Evolutionary conservation across 2,329 filamentous ascomycete genomes (phyloP), one percentile per base, ranked within the genome.

Genomic region (Aspergillus ochraceoroseus): DNA sequence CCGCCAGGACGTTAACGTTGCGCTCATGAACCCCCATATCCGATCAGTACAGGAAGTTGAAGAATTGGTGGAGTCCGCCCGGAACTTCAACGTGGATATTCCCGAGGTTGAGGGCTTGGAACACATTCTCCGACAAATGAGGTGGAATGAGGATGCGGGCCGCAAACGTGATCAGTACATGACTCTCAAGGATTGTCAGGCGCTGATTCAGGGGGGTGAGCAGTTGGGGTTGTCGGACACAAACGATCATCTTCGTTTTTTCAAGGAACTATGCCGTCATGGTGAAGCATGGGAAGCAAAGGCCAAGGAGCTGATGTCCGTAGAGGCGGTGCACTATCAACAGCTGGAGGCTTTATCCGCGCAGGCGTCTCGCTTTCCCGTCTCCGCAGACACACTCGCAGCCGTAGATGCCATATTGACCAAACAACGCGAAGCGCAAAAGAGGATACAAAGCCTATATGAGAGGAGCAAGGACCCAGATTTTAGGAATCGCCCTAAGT

Each of bases 381-480:
- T 96, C 13, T 85, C 85, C 1, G 71, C 80, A 3, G 84, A 89
- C 22, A 96, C 88, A 0, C 73, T 94, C 15, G 77, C 80, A 5
- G 76, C 80, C 6, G 87, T 98, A 17, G 92, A 98, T 56, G 83
- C 87, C 33, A 95, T 96, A 41, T 71, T 98, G 43, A 88, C 88
- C 63, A 96, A 95, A 66, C 92, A 98, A 62, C 83, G 92, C 13
- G 92, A 96, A 60, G 89, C 89, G 0, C 89, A 95, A 58, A 83
- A 85, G 11, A 84, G 89, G 55, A 94, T 98, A 38, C 70, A 88
- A 33, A 83, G 85, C 25, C 69, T 98, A 7, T 89, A 83, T 23
- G 80, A 90, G 44, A 80, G 83, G 41, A 90, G 83, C 48, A 85
- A 81, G 49, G 75, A 87, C 23, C 70, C 75, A 0, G 85, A 95